phyloP scores from a whole-genome alignment of 306 rosid species.

The Lathyrus oleraceus region DNA sequence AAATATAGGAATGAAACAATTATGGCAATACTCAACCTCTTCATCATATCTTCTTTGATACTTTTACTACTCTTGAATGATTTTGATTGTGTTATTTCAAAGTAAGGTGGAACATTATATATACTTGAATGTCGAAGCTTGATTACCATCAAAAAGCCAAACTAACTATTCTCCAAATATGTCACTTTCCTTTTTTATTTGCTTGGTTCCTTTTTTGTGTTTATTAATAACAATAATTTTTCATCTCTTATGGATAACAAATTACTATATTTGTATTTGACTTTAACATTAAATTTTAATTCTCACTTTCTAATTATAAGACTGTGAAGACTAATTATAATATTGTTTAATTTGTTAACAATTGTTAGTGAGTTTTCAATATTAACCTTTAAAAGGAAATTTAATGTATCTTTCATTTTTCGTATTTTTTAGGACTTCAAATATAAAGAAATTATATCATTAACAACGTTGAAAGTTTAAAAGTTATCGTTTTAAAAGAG shows the following conservation, averaged over 20 bases:
- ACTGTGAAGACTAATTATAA: no score
- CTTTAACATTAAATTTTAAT: not conserved
- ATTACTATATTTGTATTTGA: not conserved
- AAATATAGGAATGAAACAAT: not conserved
- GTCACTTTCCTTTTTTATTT: not conserved
- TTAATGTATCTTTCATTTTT: no score
- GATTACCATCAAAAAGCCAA: not conserved
- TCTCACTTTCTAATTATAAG: no score
- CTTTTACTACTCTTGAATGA: not conserved
- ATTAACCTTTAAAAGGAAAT: no score
- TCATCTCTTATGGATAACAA: not conserved
- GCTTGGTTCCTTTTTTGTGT: not conserved
- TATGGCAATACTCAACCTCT: not conserved
- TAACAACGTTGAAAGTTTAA: no score
- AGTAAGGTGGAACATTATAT: not conserved
- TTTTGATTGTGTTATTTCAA: not conserved
- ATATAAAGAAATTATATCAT: no score
- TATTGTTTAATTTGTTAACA: no score
- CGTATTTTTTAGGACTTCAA: no score
- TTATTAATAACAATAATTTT: conserved; percentile 4
- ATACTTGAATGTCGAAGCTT: not conserved
- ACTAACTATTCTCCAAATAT: not conserved
- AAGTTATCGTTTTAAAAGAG: no score
- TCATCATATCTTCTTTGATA: conserved; percentile 1
- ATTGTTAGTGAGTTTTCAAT: no score